phyloP scores from a whole-genome alignment of 1,284 basidiomycete species.

The Trametes pubescens region DNA sequence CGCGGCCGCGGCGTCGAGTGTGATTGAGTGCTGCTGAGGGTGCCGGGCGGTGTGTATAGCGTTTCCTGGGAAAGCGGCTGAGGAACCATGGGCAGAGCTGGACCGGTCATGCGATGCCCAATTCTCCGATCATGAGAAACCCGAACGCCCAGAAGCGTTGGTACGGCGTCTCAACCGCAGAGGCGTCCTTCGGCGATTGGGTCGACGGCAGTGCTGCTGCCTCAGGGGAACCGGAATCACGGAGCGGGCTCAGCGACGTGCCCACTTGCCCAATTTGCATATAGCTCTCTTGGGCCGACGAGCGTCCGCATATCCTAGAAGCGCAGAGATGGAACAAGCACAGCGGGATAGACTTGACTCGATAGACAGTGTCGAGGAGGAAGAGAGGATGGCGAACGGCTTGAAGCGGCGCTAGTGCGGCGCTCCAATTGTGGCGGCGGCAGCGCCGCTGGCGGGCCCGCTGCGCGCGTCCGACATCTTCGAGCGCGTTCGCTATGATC shows the following conservation, averaged over 20 bases:
- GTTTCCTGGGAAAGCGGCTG: conserved; percentile 16
- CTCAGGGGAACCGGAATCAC: conserved; percentile 16
- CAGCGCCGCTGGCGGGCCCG: neutral
- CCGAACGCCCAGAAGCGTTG: conserved; percentile 32
- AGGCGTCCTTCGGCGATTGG: conserved; percentile 21
- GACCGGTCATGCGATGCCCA: conserved; percentile 32
- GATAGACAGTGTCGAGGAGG: neutral
- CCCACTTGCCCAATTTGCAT: neutral
- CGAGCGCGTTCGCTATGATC: neutral
- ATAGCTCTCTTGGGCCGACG: neutral
- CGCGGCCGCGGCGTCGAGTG: neutral
- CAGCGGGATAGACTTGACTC: neutral
- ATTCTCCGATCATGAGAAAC: conserved; percentile 37
- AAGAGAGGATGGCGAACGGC: neutral
- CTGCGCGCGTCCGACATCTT: too few species aligned
- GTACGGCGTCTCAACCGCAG: conserved; percentile 24
- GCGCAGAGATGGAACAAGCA: neutral
- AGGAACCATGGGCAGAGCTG: conserved; percentile 21
- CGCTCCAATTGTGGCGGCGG: neutral
- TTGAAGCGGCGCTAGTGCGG: neutral
- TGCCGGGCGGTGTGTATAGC: conserved; percentile 13
- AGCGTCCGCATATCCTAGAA: conserved; percentile 5
- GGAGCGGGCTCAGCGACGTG: conserved; percentile 11
- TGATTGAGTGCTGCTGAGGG: conserved; percentile 8
- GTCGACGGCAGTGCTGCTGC: conserved; percentile 21